These are phyloP conservation scores for Porpolomopsis calyptriformis DNA, from an alignment of 768 basidiomycete genomes.

Conservation along the genomic window DNA sequence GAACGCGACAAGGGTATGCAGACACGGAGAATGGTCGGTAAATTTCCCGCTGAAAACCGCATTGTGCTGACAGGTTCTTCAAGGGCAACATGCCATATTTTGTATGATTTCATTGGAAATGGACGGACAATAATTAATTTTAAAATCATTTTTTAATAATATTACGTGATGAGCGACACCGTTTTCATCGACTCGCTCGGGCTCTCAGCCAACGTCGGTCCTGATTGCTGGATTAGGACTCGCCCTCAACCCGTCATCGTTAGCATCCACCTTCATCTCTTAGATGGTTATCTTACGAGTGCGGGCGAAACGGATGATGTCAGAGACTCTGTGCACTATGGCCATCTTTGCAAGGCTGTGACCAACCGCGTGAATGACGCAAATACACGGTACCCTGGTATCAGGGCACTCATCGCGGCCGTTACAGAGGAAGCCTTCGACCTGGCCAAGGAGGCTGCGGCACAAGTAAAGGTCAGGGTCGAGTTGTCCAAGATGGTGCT, in stretches of 20 bases:
- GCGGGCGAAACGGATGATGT: conserved; percentile 44
- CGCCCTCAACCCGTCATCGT: conserved; percentile 43
- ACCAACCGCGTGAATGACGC: conserved; percentile 18
- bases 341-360: conserved; percentile 43
- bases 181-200: conserved; percentile 35
- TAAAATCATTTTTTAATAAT: no score
- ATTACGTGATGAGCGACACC: no score
- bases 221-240: conserved; percentile 40
- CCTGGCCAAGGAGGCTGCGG: conserved; percentile 26
- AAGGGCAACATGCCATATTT: conserved; percentile 49
- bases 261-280: conserved; percentile 38
- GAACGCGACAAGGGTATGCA: conserved; percentile 74
- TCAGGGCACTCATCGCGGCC: conserved; percentile 24
- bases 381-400: conserved; percentile 17
- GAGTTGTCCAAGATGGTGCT: conserved; percentile 42
- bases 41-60: background rate
- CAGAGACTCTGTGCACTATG: conserved; percentile 52
- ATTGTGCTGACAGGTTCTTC: background rate
- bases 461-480: conserved; percentile 31
- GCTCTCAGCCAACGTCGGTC: conserved; percentile 32
- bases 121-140: no score
- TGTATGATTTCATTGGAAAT: conserved; percentile 22
- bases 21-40: conserved; percentile 59
- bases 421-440: conserved; percentile 29
- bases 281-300: conserved; percentile 28